Base-by-base conservation (phyloP, 768 basidiomycete genomes). In the Inosperma sp. region DNA sequence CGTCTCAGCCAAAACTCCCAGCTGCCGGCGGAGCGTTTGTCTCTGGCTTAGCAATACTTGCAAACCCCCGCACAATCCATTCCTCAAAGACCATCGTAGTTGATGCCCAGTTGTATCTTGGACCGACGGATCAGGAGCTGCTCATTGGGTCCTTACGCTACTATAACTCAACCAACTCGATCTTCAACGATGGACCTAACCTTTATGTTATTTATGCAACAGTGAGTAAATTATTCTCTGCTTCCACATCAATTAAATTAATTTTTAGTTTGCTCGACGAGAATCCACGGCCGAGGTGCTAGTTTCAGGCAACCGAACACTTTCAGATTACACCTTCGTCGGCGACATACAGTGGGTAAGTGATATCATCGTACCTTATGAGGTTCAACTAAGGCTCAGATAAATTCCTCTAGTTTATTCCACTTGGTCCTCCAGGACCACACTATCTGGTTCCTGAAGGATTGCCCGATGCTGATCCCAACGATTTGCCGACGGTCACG, bases 261-360 rank as follows among this genome's bases (percentile, higher is more conserved):
- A 16, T 48, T 48, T 37, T 36, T n/a, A 48, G 47, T 48, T 48
- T n/a, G 17, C 34, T 19, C 36, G 5, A 14, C 33, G 36, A 26
- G 36, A n/a, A 33, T 37, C 47, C 26, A 35, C 19, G 7, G 22
- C 34, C 10, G 47, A 48, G 5, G 34, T 48, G 23, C 33, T 25
- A 35, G 7, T 23, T 25, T 48, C 47, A 2, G 21, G 23, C 34
- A 22, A 7, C 23, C 25, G 33, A 10, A 9, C 14, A 26, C 33
- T n/a, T 21, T 3, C 7, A 6, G 34, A 35, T 7, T 48, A 36
- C 7, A 4, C 34, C n/a, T 47, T 47, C 16, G 16, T 47, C 12
- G 45, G 45, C n/a, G 45, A 47, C 44, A 45, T 45, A 17, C 44
- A n/a, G 31, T 30, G n/a, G 44, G 44, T 45, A 16, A 30, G 44